Evolutionary conservation across 352 stramenopile genomes (phyloP).

Genomic region (Globisporangium paroecandrum): DNA sequence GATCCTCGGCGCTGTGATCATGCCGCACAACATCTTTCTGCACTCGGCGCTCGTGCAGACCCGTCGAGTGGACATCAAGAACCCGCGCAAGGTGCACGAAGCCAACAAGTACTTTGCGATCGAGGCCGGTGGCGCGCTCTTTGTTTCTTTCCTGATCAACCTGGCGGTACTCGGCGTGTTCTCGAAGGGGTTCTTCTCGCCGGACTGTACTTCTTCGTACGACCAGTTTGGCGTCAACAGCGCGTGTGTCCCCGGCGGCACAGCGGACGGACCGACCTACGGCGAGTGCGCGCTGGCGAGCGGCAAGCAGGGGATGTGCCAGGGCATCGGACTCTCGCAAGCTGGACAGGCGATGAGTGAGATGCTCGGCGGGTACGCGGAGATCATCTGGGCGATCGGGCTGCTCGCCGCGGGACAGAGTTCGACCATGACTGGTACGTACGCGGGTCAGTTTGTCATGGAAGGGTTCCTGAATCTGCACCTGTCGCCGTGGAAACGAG

Average conservation of each 20-base stretch:
- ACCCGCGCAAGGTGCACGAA: conserved; percentile 66
- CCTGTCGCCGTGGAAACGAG: conserved; percentile 78
- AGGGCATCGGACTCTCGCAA: conserved; percentile 86
- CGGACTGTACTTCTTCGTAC: conserved; percentile 61
- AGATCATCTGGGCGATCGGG: conserved; percentile 92
- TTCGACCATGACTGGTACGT: conserved; percentile 96
- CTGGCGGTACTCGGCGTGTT: conserved; percentile 91
- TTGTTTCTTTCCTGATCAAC: conserved; percentile 96
- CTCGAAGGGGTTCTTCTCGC: conserved; percentile 90
- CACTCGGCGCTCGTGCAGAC: conserved; percentile 84
- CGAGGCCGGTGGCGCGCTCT: conserved; percentile 87
- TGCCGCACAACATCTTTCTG: conserved; percentile 93
- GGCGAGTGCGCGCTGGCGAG: conserved; percentile 56
- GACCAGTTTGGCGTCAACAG: conserved; percentile 51
- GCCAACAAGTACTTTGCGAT: conserved; percentile 94
- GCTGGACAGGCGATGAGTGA: conserved; percentile 75
- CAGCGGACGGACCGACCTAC: conserved; percentile 41
- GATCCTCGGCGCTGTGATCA: conserved; percentile 93
- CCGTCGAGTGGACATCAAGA: conserved; percentile 49
- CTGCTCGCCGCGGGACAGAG: conserved; percentile 93
- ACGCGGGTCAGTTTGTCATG: conserved; percentile 97
- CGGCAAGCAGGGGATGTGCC: conserved; percentile 65
- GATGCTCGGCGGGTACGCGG: conserved; percentile 78
- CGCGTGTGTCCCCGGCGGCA: conserved; percentile 62
- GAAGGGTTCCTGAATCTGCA: conserved; percentile 94